Evolutionary conservation across 192 early-diverging fungal species (phyloP).

Genomic region (Coemansia sp.): DNA sequence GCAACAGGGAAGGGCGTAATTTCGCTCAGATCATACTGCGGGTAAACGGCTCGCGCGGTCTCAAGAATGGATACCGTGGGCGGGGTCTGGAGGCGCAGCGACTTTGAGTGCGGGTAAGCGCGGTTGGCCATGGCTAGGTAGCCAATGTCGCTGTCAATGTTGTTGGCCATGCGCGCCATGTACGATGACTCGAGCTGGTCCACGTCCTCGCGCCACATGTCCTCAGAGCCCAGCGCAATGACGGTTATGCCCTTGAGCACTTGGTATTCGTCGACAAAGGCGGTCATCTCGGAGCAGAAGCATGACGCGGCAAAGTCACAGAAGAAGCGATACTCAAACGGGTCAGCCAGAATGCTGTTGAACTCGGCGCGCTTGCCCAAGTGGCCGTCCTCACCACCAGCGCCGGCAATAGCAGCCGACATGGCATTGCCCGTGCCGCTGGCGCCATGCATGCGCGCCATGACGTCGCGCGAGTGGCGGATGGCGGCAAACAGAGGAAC

Average conservation of each 20-base stretch:
- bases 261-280: constrained; percentile 53
- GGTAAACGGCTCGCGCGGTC: constrained; percentile 37
- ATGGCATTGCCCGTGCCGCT: constrained; percentile 27
- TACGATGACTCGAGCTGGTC: constrained; percentile 35
- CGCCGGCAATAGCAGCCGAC: constrained; percentile 34
- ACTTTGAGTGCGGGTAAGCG: constrained; percentile 13
- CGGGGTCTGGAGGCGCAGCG: constrained; percentile 35
- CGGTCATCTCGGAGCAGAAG: constrained; percentile 55
- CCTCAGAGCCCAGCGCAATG: constrained; percentile 32
- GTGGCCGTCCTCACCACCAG: constrained; percentile 19
- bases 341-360: constrained; percentile 35
- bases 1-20: constrained; percentile 42
- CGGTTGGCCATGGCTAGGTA: constrained; percentile 35
- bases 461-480: constrained; percentile 40
- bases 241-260: constrained; percentile 41
- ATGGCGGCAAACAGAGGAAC: constrained; percentile 37
- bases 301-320: constrained; percentile 54
- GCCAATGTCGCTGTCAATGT: constrained; percentile 18
- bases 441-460: constrained; percentile 40
- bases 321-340: constrained; percentile 50
- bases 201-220: constrained; percentile 42
- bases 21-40: constrained; percentile 36
- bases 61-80: constrained; percentile 47
- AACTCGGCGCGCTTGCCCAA: constrained; percentile 39
- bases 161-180: constrained; percentile 30